Percentiles rank a stretch among this genome's conserved stretches.
These are phyloP conservation scores for Linnemannia hyalina DNA, from an alignment of 192 early-diverging fungal species.

Conservation along the genomic window DNA sequence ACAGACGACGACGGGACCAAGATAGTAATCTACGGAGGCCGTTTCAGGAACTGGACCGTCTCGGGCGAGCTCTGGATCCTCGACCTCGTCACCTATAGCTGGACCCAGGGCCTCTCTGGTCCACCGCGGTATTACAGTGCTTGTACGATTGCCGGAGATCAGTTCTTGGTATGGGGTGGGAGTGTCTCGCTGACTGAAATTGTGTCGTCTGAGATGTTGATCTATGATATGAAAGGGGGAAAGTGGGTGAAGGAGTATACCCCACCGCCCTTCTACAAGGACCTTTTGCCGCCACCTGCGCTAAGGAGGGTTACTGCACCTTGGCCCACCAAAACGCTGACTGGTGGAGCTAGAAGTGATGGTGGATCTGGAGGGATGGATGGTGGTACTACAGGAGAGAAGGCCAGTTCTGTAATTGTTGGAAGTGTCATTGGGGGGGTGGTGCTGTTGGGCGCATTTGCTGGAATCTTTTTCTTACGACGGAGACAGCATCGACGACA, in stretches of 20 bases:
- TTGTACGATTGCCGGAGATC: background rate
- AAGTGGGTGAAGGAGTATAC: background rate
- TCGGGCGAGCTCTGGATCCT: background rate
- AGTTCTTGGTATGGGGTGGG: background rate
- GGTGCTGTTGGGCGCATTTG: background rate
- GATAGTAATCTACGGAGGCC: background rate
- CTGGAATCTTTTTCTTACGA: constrained; percentile 10
- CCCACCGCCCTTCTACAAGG: background rate
- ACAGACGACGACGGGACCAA: background rate
- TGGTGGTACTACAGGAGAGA: no score
- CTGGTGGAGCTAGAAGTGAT: background rate
- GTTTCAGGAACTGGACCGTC: background rate
- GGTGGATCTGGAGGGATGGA: no score
- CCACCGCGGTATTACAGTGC: background rate
- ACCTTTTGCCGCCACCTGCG: background rate
- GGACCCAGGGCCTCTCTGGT: background rate
- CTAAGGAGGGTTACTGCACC: background rate
- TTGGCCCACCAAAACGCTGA: background rate
- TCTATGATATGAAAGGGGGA: no score
- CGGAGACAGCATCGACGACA: no score
- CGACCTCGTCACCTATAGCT: background rate
- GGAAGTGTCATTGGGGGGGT: background rate
- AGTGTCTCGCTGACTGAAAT: background rate
- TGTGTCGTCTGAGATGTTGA: background rate
- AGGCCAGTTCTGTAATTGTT: background rate